Conservation (phyloP, 1,284 basidiomycete genomes). For the Apiotrichum porosum region DNA sequence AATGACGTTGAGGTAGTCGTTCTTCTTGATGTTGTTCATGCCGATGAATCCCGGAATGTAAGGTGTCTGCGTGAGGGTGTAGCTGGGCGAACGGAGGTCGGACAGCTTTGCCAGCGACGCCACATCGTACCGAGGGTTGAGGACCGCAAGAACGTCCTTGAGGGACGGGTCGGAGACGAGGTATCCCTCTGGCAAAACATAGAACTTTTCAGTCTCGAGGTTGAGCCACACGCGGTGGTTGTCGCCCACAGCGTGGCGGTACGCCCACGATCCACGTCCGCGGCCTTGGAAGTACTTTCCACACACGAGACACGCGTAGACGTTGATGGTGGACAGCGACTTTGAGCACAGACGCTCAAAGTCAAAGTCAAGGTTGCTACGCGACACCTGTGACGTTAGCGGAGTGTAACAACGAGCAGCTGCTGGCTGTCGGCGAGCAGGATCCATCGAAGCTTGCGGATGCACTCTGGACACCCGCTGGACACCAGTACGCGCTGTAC, state of each 20-base stretch:
- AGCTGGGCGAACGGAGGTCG: conserved; percentile 61
- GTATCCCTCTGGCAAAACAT: conserved; percentile 97
- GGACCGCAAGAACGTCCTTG: conserved; percentile 86
- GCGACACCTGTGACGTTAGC: conserved; percentile 63
- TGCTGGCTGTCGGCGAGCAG: not conserved
- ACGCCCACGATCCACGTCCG: conserved; percentile 87
- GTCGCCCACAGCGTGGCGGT: conserved; percentile 93
- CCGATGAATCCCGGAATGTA: conserved; percentile 95
- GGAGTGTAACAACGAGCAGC: not conserved
- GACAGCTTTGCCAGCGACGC: conserved; percentile 53
- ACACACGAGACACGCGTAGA: conserved; percentile 95
- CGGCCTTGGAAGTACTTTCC: conserved; percentile 99
- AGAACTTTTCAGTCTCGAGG: conserved; percentile 89
- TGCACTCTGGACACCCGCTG: no score
- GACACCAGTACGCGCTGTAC: no score
- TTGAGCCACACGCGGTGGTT: conserved; percentile 99
- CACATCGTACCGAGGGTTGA: conserved; percentile 70
- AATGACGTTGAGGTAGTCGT: conserved; percentile 97
- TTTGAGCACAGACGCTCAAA: conserved; percentile 99
- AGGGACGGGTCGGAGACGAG: conserved; percentile 90
- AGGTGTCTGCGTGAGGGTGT: conserved; percentile 71
- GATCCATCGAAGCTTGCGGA: no score
- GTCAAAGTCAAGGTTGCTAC: conserved; percentile 89
- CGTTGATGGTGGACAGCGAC: conserved; percentile 91
- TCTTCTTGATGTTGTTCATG: conserved; percentile 93